Base-by-base conservation (phyloP, 2,329 filamentous ascomycete species). In the Ceratocystiopsis minuta region DNA sequence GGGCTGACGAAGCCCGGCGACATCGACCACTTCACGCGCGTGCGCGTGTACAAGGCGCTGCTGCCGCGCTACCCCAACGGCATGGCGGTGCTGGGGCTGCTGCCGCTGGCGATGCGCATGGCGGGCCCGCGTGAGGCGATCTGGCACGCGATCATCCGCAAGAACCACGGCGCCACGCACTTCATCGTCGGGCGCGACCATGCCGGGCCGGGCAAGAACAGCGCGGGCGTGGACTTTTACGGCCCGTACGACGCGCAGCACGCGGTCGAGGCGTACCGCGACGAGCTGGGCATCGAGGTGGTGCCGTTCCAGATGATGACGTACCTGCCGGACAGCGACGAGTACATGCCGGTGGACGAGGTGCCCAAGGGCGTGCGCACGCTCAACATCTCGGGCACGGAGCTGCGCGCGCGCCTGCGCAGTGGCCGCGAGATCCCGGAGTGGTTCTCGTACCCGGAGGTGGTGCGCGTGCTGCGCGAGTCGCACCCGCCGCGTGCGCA, bases 301-400 rank as follows among this genome's bases (percentile, higher is more conserved):
- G 90, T 98, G 50, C 86, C 90, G 52, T 98, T 98, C 80, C 88
- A 96, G 70, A 86, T 92, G 76, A 94, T 98, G 80, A 96, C 92
- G 49, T 98, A 96, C 67, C 80, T 96, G 45, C 90, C 90, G 52
- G 90, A 96, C 65, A 79, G 76, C 57, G 90, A 98, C 62, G 90
- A 96, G 71, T 98, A 98, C 71, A 77, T 75, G 54, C 90, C 90
- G 44, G 76, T 86, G 61, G 84, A 98, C 64, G 75, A 95, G 67
- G 88, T 98, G 48, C 68, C 79, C 53, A 67, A 77, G 56, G 86
- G 84, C 50, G 71, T 80, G 55, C 83, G 84, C 61, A 96, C 88
- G 41, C 73, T 85, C 51, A 84, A 88, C 67, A 88, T 88, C 60
- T 86, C 79, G 34, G 80, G 80, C 47, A 86, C 80, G 47, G 90